These are phyloP conservation scores for Citrullus mucosospermus DNA, from an alignment of 306 rosid species.

Conservation along the genomic window DNA sequence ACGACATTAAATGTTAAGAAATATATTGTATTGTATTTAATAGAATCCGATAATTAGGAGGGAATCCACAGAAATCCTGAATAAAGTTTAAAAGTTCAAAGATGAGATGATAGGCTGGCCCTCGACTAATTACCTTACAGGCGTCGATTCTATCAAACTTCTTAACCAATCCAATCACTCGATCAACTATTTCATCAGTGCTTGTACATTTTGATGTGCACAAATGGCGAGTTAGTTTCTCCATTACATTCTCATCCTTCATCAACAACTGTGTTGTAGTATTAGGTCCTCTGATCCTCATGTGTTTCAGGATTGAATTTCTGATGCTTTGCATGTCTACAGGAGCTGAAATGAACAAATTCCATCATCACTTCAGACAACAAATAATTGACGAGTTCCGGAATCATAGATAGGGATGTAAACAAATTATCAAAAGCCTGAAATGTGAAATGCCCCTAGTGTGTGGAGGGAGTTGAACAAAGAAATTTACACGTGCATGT, in stretches of 20 bases:
- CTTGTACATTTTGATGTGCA: conserved; percentile 24
- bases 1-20: not conserved
- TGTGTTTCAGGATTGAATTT: conserved; percentile 42
- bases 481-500: not conserved
- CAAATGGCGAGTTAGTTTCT: conserved; percentile 20
- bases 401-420: not conserved
- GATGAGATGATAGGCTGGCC: not conserved
- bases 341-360: not conserved
- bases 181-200: conserved; percentile 31
- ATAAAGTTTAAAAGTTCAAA: not conserved
- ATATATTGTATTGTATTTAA: not conserved
- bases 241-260: conserved; percentile 17
- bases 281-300: conserved; percentile 27
- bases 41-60: not conserved
- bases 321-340: conserved; percentile 46
- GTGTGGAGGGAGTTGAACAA: not conserved
- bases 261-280: conserved; percentile 19
- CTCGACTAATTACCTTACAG: conserved; percentile 33
- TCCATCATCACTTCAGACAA: not conserved
- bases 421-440: not conserved
- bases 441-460: not conserved
- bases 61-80: not conserved
- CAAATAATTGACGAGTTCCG: not conserved
- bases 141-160: conserved; percentile 43
- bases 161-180: conserved; percentile 51